Evolutionary conservation across 306 rosid species (phyloP).

Genomic region (Lathyrus aphaca): DNA sequence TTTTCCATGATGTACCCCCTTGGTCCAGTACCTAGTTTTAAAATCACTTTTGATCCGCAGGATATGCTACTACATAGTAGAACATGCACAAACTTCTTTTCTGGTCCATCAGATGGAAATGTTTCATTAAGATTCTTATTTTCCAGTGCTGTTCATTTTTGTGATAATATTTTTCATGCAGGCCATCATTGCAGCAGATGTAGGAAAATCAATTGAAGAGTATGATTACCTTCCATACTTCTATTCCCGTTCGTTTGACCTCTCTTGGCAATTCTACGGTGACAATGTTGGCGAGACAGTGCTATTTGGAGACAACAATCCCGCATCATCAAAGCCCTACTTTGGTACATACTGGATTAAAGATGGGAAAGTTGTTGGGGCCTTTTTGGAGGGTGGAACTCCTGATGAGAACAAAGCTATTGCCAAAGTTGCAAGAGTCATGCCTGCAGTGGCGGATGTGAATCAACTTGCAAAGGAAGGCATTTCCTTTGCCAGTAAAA

Average conservation of each 20-base stretch:
- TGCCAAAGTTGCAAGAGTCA: slow-evolving; percentile 80
- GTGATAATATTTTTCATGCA: slow-evolving; percentile 37
- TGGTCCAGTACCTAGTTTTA: slow-evolving; percentile 10
- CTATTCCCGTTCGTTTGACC: slow-evolving; percentile 84
- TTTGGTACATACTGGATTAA: slow-evolving; percentile 96
- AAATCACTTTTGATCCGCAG: slow-evolving; percentile 18
- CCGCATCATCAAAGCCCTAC: slow-evolving; percentile 64
- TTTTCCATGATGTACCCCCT: background rate
- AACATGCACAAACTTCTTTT: slow-evolving; percentile 18
- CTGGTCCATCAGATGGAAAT: slow-evolving; percentile 3
- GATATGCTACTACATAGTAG: slow-evolving; percentile 1
- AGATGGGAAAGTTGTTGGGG: slow-evolving; percentile 84
- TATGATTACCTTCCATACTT: slow-evolving; percentile 98
- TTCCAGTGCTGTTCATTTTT: slow-evolving; percentile 2
- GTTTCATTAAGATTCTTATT: background rate
- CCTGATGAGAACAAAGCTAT: slow-evolving; percentile 91
- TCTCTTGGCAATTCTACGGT: slow-evolving; percentile 96
- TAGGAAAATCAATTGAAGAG: slow-evolving; percentile 65
- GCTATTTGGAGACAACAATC: slow-evolving; percentile 84
- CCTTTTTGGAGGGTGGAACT: slow-evolving; percentile 76
- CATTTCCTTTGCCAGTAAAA: slow-evolving; percentile 78
- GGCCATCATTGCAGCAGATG: slow-evolving; percentile 88
- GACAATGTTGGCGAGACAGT: slow-evolving; percentile 91
- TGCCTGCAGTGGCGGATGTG: slow-evolving; percentile 62
- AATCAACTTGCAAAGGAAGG: slow-evolving; percentile 81